Percentiles rank a stretch among this genome's conserved stretches.
Evolutionary conservation across 495 filamentous ascomycete genomes (phyloP).

Genomic region (Hypoxylon crocopeplum): DNA sequence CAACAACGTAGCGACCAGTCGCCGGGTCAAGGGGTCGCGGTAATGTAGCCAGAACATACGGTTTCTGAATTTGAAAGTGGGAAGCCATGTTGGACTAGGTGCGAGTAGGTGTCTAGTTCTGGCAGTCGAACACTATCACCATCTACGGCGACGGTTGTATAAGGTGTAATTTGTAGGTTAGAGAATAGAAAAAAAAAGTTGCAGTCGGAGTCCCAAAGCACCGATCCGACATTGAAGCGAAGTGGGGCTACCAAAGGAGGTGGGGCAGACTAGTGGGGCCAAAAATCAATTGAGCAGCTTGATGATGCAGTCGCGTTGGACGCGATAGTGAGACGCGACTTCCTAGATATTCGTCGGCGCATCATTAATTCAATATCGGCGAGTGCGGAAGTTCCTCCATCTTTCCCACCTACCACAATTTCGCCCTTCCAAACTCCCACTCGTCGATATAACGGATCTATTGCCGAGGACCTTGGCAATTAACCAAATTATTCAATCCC

Average conservation of each 20-base stretch:
- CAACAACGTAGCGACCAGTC: conserved; percentile 65
- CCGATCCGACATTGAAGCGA: conserved; percentile 16
- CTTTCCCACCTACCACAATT: too few relatives aligned
- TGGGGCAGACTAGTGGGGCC: not conserved
- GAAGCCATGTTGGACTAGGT: conserved; percentile 53
- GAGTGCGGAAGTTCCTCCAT: too few relatives aligned
- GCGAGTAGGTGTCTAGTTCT: not conserved
- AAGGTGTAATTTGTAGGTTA: conserved; percentile 7
- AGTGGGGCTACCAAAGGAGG: not conserved
- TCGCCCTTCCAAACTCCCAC: too few relatives aligned
- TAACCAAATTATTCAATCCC: too few relatives aligned
- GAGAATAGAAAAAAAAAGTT: conserved; percentile 40
- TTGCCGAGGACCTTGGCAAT: too few relatives aligned
- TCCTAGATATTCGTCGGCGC: too few relatives aligned
- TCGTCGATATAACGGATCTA: too few relatives aligned
- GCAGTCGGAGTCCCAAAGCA: conserved; percentile 20
- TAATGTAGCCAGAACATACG: conserved; percentile 69
- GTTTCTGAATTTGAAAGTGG: conserved; percentile 60
- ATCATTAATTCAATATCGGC: not conserved
- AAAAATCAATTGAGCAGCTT: conserved; percentile 12
- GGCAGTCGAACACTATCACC: not conserved
- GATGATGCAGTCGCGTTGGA: conserved; percentile 26
- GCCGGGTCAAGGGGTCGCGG: conserved; percentile 68
- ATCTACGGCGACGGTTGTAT: not conserved
- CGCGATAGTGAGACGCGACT: conserved; percentile 27